Evolutionary conservation across 2,329 filamentous ascomycete species (phyloP), one percentile per base, ranked within the genome.

Genomic region (Ceratocystis destructans): DNA sequence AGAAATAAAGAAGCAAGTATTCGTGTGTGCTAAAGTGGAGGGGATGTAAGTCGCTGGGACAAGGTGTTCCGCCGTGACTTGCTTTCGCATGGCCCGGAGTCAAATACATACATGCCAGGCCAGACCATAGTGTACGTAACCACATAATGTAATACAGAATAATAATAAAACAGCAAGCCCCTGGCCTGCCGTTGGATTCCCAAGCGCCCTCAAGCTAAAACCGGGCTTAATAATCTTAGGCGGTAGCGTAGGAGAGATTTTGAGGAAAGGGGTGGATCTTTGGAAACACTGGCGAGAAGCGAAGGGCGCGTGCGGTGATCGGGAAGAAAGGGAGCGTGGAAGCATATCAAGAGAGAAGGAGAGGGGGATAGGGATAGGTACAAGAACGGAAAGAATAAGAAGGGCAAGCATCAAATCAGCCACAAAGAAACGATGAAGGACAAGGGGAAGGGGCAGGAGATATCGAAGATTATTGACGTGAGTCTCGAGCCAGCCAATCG

Each of bases 231-330:
- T 8, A 7, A n/a, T 12, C 20, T 59, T 5, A 22, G 15, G 37
- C 37, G 10, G 37, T 41, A 37, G 55, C 28, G 33, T 17, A 59
- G 33, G 55, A 59, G 55, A 59, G 55, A 59, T 59, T 59, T 59
- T 59, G 28, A 15, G 37, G 37, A 41, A 41, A 41, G 55, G 55
- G 55, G 55, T 20, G 55, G 20, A n/a, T 63, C 37, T 28, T 63
- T 63, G 25, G 61, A 63, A 48, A 63, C 61, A 63, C 61, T 48
- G 41, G 45, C 61, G 44, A 46, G 25, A 46, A 46, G 61, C 44
- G 61, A 63, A 41, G 44, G 61, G 61, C 41, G 61, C 61, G 61
- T 63, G 61, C 61, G 61, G 44, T 63, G 28, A 50, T 44, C 28
- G 8, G 53, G 28, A 33, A 33, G 28, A 31, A 59, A n/a, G 5